A percentile compares a stretch with the other conserved stretches of the same genome.
Conservation (phyloP, 1,284 basidiomycete genomes). For the Microbotryomycetes sp. region DNA sequence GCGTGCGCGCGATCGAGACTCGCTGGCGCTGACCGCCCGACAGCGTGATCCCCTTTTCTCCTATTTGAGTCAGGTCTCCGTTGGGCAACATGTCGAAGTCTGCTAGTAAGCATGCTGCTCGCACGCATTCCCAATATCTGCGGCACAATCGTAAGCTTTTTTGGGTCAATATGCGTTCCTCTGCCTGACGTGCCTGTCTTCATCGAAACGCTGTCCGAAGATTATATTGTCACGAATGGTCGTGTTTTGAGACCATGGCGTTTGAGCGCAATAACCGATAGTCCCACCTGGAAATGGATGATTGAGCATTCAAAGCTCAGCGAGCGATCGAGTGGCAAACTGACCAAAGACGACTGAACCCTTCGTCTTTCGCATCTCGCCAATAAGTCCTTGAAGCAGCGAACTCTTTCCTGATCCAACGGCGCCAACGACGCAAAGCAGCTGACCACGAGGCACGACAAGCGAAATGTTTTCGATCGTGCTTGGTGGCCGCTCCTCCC, state of each 20-base stretch:
- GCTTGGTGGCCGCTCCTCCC: constrained; percentile 41
- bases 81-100: constrained; percentile 65
- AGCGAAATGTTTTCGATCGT: constrained; percentile 50
- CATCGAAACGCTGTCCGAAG: constrained; percentile 46
- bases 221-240: constrained; percentile 52
- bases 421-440: constrained; percentile 58
- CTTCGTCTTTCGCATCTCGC: constrained; percentile 56
- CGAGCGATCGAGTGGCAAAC: neutral
- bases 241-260: constrained; percentile 79
- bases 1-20: constrained; percentile 56
- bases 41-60: constrained; percentile 51
- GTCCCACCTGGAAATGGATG: constrained; percentile 11
- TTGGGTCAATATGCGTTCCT: no score
- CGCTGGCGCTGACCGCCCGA: constrained; percentile 57
- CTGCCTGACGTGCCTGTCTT: constrained; percentile 51
- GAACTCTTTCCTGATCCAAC: constrained; percentile 57
- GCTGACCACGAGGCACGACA: constrained; percentile 50
- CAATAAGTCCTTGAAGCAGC: constrained; percentile 59
- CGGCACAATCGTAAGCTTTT: no score
- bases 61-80: constrained; percentile 59
- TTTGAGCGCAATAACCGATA: constrained; percentile 72
- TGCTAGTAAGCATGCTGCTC: constrained; percentile 45
- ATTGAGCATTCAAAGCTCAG: constrained; percentile 4
- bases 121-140: constrained; percentile 34
- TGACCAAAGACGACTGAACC: constrained; percentile 45